Conservation (phyloP, 768 basidiomycete species). For the Cubamyces sp. region DNA sequence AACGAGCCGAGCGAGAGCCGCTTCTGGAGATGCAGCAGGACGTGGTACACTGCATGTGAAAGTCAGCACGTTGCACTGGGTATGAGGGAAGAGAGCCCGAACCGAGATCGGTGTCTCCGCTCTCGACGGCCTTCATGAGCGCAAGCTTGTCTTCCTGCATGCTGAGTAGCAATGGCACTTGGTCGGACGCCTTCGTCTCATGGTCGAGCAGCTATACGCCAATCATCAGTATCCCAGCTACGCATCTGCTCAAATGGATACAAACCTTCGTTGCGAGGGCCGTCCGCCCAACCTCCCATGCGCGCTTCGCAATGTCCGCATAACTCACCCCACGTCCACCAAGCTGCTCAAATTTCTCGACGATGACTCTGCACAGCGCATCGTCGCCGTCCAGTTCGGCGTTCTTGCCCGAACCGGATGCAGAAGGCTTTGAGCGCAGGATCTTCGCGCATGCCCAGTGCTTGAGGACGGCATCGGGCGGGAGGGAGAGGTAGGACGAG, state of each 20-base stretch:
- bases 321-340: slow-evolving; percentile 84
- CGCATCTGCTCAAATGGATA: not conserved
- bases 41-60: slow-evolving; percentile 79
- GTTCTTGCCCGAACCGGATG: slow-evolving; percentile 55
- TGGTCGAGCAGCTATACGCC: slow-evolving; percentile 78
- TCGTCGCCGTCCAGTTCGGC: slow-evolving; percentile 70
- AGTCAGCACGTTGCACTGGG: not conserved
- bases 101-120: slow-evolving; percentile 96
- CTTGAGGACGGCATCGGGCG: slow-evolving; percentile 84
- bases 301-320: slow-evolving; percentile 91
- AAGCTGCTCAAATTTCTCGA: slow-evolving; percentile 85
- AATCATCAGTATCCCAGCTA: not conserved
- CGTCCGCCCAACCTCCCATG: slow-evolving; percentile 86
- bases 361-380: slow-evolving; percentile 79
- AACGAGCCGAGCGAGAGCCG: slow-evolving; percentile 86
- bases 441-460: slow-evolving; percentile 98
- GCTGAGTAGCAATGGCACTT: slow-evolving; percentile 87
- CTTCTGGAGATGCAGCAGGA: slow-evolving; percentile 85
- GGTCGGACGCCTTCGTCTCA: slow-evolving; percentile 85
- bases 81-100: slow-evolving; percentile 25
- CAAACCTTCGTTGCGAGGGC: slow-evolving; percentile 83
- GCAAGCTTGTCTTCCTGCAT: slow-evolving; percentile 96
- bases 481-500: slow-evolving; percentile 80
- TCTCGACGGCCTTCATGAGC: slow-evolving; percentile 86
- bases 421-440: slow-evolving; percentile 63